Evolutionary conservation across 2,329 filamentous ascomycete species (phyloP).

Genomic region (Cladophialophora immunda): DNA sequence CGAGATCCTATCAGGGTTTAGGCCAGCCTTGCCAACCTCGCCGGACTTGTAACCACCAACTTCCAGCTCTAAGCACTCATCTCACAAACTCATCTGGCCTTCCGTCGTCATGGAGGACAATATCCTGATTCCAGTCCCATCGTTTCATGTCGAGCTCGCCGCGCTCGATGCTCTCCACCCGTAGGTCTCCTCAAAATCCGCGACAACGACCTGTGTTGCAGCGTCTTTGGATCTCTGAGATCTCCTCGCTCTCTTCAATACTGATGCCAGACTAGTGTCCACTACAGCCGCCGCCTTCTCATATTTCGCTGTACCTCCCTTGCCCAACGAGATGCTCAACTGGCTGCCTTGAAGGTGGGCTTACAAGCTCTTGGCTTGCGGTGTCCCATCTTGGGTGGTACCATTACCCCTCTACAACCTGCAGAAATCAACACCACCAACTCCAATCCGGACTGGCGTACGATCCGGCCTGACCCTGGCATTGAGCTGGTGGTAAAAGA

Average conservation of each 20-base stretch:
- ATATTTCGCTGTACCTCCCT: slow-evolving; percentile 19
- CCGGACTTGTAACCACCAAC: not conserved
- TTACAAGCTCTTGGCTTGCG: slow-evolving; percentile 7
- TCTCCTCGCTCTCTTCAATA: not conserved
- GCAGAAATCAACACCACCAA: slow-evolving; percentile 5
- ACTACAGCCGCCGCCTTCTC: slow-evolving; percentile 24
- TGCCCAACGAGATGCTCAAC: slow-evolving; percentile 13
- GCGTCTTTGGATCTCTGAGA: not conserved
- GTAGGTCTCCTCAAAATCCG: not conserved
- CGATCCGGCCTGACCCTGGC: slow-evolving; percentile 14
- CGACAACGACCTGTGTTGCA: not conserved
- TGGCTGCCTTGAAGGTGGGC: slow-evolving; percentile 18
- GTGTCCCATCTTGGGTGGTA: slow-evolving; percentile 15
- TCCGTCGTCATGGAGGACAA: not conserved
- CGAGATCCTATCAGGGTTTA: not conserved
- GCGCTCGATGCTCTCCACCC: slow-evolving; percentile 19
- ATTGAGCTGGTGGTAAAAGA: slow-evolving; percentile 20
- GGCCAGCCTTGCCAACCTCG: not conserved
- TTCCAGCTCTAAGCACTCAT: not conserved
- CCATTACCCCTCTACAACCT: slow-evolving; percentile 8
- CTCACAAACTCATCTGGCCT: not conserved
- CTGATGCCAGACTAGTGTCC: slow-evolving; percentile 6
- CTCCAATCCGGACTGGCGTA: slow-evolving; percentile 16
- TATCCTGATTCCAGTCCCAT: slow-evolving; percentile 4
- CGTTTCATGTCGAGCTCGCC: slow-evolving; percentile 18